phyloP scores from a whole-genome alignment of 2,329 filamentous ascomycete genomes.

The Penicillium sp. region DNA sequence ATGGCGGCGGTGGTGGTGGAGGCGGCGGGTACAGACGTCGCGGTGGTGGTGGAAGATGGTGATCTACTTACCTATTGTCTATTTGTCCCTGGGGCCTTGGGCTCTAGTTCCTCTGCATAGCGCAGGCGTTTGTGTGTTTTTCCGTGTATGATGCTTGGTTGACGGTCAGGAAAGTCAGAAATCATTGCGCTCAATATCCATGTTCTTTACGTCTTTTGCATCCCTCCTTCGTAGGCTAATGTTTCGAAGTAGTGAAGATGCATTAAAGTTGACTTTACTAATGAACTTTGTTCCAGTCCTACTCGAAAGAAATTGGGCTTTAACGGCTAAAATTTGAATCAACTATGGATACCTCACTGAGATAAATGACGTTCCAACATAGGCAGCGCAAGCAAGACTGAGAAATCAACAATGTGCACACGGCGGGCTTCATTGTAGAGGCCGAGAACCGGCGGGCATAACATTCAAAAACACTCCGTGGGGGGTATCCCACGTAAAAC shows the following conservation, averaged over 20 bases:
- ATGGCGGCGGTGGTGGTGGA: conserved; percentile 49
- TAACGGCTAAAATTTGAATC: background rate
- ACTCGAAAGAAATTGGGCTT: background rate
- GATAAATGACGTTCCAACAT: background rate
- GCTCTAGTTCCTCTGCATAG: conserved; percentile 40
- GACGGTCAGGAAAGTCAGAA: conserved; percentile 24
- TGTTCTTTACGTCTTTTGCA: conserved; percentile 11
- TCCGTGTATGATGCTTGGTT: conserved; percentile 27
- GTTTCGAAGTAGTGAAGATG: background rate
- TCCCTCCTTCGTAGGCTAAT: background rate
- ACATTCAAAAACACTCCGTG: conserved; percentile 7
- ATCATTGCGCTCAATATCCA: conserved; percentile 23
- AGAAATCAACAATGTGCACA: background rate
- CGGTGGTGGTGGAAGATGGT: conserved; percentile 44
- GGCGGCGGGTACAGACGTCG: conserved; percentile 46
- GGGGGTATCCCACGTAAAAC: conserved; percentile 21
- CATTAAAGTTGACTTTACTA: background rate
- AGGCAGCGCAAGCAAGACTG: background rate
- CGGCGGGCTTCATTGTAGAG: conserved; percentile 5
- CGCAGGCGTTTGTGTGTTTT: conserved; percentile 42
- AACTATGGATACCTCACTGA: too few species aligned
- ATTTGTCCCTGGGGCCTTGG: conserved; percentile 7
- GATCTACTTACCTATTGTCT: conserved; percentile 18
- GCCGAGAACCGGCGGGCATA: conserved; percentile 1
- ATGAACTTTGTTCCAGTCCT: too few species aligned